Percentiles rank a stretch among this genome's conserved stretches.
Conservation (phyloP, 2,329 filamentous ascomycete species). For the Fusarium graminum region DNA sequence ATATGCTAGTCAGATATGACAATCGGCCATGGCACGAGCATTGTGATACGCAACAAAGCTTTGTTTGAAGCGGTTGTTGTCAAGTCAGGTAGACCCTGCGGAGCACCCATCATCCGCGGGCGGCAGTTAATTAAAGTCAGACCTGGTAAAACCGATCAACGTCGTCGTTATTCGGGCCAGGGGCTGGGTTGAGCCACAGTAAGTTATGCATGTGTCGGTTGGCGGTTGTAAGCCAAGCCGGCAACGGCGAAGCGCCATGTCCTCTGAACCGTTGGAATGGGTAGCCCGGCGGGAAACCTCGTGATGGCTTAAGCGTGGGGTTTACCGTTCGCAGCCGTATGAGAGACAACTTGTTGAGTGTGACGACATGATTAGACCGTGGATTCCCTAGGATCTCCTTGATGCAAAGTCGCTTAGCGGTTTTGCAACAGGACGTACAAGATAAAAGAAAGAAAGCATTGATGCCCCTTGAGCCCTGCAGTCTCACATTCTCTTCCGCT, state of each 20-base stretch:
- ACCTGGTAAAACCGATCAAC: constrained; percentile 28
- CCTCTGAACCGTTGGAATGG: constrained; percentile 41
- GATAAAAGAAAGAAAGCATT: constrained; percentile 19
- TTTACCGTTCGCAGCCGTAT: constrained; percentile 8
- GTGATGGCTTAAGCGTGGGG: constrained; percentile 18
- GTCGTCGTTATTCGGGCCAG: constrained; percentile 11
- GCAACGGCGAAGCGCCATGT: constrained; percentile 42
- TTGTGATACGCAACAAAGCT: constrained; percentile 45
- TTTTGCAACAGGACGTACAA: constrained; percentile 14
- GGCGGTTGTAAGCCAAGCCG: constrained; percentile 43
- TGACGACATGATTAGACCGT: constrained; percentile 3
- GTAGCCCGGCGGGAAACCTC: constrained; percentile 8
- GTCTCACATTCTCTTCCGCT: constrained; percentile 29
- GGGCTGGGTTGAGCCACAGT: constrained; percentile 30
- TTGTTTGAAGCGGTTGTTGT: constrained; percentile 38
- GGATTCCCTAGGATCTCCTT: constrained; percentile 4
- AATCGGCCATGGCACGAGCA: neutral
- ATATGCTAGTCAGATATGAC: neutral
- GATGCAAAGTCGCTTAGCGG: constrained; percentile 24
- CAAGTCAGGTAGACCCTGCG: constrained; percentile 12
- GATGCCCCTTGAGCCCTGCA: constrained; percentile 20
- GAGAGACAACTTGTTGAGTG: constrained; percentile 1
- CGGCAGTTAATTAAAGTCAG: neutral
- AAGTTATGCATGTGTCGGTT: constrained; percentile 23
- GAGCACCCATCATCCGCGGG: constrained; percentile 2